phyloP scores from a whole-genome alignment of 2,329 filamentous ascomycete species.

The Fusarium euwallaceae region DNA sequence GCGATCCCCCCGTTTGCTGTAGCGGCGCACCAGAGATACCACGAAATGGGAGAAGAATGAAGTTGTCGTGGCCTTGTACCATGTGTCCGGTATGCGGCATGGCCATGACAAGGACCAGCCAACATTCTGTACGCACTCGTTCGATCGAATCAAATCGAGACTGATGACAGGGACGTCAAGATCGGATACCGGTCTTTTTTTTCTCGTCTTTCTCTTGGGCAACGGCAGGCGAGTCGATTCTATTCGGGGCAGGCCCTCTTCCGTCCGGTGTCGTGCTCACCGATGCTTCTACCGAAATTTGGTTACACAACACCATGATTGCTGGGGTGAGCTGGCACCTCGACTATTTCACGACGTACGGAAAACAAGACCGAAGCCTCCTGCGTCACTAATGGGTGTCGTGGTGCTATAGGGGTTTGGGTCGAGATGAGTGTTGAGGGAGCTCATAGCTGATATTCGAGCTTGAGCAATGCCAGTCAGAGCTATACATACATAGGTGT shows the following conservation, averaged over 20 bases:
- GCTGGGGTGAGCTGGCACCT: slow-evolving; percentile 26
- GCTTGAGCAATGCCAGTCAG: neutral
- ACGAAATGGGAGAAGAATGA: slow-evolving; percentile 49
- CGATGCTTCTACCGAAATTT: slow-evolving; percentile 35
- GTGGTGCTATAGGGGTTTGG: neutral
- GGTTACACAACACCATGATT: slow-evolving; percentile 37
- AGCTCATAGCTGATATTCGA: neutral
- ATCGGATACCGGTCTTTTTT: neutral
- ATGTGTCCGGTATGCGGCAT: neutral
- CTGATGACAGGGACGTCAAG: neutral
- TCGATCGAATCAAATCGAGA: neutral
- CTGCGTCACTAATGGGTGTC: slow-evolving; percentile 14
- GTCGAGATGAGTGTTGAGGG: neutral
- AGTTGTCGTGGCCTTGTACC: neutral
- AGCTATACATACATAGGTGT: neutral
- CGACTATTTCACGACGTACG: slow-evolving; percentile 19
- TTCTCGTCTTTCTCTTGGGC: neutral
- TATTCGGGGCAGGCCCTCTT: slow-evolving; percentile 2
- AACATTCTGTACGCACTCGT: neutral
- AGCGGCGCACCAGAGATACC: slow-evolving; percentile 63
- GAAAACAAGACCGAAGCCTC: slow-evolving; percentile 16
- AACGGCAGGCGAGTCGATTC: slow-evolving; percentile 1
- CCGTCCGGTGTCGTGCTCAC: slow-evolving; percentile 25
- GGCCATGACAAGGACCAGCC: neutral
- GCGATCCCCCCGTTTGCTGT: slow-evolving; percentile 70